Base-by-base conservation (phyloP, 257 asterid genomes). In the Leonotis leonurus region DNA sequence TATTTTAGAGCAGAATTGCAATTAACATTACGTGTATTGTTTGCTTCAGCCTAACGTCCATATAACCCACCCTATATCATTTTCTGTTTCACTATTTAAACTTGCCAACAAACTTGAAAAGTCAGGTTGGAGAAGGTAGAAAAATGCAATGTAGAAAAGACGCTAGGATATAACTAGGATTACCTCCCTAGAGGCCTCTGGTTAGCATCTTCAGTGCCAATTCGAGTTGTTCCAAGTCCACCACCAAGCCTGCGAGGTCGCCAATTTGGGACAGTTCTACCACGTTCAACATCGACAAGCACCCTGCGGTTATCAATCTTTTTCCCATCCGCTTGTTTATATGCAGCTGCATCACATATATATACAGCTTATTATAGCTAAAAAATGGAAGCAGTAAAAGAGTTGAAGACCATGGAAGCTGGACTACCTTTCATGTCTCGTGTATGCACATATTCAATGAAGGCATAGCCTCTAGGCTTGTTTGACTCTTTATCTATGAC, bases 241-340 rank as follows among this genome's bases (percentile, higher is more conserved):
- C 99, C 99, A 48, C 97, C 99, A 75, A 93, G 96, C 72, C 96
- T 82, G 43, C 99, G 96, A 70, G 99, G 99, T 18, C 96, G 86
- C 99, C 99, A 93, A 68, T 93, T 89, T 33, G 95, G 96, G 41
- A 93, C 99, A 51, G 99, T 93, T 89, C 99, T 87, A 25, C 99
- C 99, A 39, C 99, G 96, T 74, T 92, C 99, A 60, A 92, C 99
- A 79, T 92, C 99, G 72, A 92, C 99, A 68, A 92, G 83, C 73
- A 92, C 99, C 78, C 99, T 82, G 69, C 89, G 78, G 64, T 89
- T 89, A 81, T 92, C 97, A 70, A 92, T 77, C 80, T 92, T 92
- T 78, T 81, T 89, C 70, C 99, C 99, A 80, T 92, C 97, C 66
- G 99, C 97, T 83, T 89, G 99, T 72, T 92, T 92, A 77, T 92